Conservation (phyloP, 768 basidiomycete species). For the Tylopilus subfusipes region DNA sequence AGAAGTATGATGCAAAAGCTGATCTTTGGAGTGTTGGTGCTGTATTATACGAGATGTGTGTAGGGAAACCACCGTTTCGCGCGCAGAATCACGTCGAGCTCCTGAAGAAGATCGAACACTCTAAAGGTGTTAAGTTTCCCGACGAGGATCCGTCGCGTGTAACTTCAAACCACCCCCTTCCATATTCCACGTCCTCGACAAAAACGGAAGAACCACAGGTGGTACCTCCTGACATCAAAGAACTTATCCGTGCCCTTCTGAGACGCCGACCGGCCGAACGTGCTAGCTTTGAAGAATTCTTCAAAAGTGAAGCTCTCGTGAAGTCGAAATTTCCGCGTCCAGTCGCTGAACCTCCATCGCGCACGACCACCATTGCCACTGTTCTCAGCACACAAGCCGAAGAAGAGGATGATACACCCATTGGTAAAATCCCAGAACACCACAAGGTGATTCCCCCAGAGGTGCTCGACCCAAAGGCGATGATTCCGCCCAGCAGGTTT, state of each 20-base stretch:
- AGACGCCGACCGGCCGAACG: slow-evolving; percentile 82
- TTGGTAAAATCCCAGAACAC: slow-evolving; percentile 60
- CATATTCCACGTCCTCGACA: slow-evolving; percentile 14
- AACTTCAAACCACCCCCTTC: slow-evolving; percentile 32
- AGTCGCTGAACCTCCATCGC: slow-evolving; percentile 11
- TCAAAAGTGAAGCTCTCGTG: slow-evolving; percentile 70
- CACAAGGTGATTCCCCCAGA: slow-evolving; percentile 75
- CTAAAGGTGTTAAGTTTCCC: slow-evolving; percentile 91
- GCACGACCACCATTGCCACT: slow-evolving; percentile 6
- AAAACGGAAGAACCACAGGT: slow-evolving; percentile 47
- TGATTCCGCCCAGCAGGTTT: slow-evolving; percentile 82
- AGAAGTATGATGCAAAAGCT: slow-evolving; percentile 97
- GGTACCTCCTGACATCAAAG: slow-evolving; percentile 83
- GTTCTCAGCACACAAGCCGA: slow-evolving; percentile 21
- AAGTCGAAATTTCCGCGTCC: slow-evolving; percentile 76
- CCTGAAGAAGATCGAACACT: slow-evolving; percentile 85
- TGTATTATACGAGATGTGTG: slow-evolving; percentile 92
- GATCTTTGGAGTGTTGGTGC: slow-evolving; percentile 99
- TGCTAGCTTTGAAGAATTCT: slow-evolving; percentile 90
- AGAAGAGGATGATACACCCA: slow-evolving; percentile 31
- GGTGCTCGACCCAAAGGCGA: slow-evolving; percentile 72
- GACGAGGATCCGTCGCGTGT: slow-evolving; percentile 70
- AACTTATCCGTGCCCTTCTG: slow-evolving; percentile 77
- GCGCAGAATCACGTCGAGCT: slow-evolving; percentile 96
- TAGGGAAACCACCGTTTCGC: slow-evolving; percentile 91